Percentiles rank a stretch among this genome's conserved stretches.
Evolutionary conservation across 495 filamentous ascomycete genomes (phyloP).

Genomic region (Talaromyces liani): DNA sequence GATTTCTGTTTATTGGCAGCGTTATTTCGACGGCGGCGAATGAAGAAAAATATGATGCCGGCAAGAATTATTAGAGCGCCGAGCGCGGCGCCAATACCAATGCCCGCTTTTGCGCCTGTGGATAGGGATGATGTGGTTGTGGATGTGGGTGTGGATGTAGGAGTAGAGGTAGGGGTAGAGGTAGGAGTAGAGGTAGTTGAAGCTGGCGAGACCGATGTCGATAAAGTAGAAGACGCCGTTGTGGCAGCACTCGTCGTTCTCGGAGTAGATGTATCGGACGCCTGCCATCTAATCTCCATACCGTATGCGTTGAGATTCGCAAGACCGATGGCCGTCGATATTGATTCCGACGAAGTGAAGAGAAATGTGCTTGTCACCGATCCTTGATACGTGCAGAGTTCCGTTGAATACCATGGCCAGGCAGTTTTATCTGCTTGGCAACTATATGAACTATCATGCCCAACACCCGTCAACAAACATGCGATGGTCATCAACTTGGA

Average conservation of each 20-base stretch:
- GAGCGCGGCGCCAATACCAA: neutral
- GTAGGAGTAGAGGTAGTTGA: neutral
- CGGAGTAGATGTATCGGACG: neutral
- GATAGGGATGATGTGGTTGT: neutral
- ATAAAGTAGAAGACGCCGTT: neutral
- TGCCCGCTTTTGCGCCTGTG: neutral
- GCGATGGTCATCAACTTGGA: neutral
- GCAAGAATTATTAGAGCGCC: neutral
- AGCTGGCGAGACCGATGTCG: neutral
- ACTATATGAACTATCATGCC: neutral
- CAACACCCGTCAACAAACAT: neutral
- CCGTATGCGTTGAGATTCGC: constrained; percentile 3
- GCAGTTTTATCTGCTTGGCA: neutral
- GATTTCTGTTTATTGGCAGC: neutral
- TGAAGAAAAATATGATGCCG: neutral
- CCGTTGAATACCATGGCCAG: neutral
- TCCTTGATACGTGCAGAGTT: neutral
- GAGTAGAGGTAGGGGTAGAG: no score
- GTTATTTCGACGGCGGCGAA: neutral
- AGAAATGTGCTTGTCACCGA: neutral
- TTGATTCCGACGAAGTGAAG: neutral
- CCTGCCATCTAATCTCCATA: neutral
- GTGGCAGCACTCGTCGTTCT: neutral
- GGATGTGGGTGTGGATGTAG: neutral
- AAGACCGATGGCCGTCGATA: neutral